A percentile compares a stretch with the other conserved stretches of the same genome.
Evolutionary conservation across 1,284 basidiomycete genomes (phyloP).

Genomic region (Cryptococcus amylolentus): DNA sequence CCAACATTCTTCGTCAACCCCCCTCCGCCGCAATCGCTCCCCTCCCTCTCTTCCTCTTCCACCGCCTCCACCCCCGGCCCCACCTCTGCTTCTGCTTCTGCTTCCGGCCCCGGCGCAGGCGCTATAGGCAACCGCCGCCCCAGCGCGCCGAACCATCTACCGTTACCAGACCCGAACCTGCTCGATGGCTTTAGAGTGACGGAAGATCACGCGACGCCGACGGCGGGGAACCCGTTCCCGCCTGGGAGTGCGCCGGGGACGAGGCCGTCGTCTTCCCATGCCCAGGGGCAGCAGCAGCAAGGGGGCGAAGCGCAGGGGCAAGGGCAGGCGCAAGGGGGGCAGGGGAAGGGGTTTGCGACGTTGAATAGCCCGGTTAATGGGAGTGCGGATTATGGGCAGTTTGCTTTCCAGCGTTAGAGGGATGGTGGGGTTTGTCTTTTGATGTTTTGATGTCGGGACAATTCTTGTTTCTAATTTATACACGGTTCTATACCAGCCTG

Average conservation of each 20-base stretch:
- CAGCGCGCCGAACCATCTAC: conserved; percentile 27
- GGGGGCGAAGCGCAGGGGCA: not conserved
- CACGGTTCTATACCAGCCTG: not conserved
- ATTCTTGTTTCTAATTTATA: not conserved
- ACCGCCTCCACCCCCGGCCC: not conserved
- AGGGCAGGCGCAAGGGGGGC: not conserved
- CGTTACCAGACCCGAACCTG: conserved; percentile 15
- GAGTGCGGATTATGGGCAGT: conserved; percentile 4
- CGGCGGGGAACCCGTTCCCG: conserved; percentile 29
- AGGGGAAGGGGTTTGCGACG: conserved; percentile 7
- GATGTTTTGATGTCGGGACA: too few species aligned
- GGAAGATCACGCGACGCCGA: conserved; percentile 32
- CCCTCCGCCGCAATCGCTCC: not conserved
- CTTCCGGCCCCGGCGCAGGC: not conserved
- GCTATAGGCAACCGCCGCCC: conserved; percentile 13
- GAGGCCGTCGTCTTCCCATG: not conserved
- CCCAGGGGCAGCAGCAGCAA: not conserved
- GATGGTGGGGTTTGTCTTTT: too few species aligned
- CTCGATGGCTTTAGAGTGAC: conserved; percentile 17
- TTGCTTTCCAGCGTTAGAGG: conserved; percentile 10
- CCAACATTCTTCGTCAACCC: not conserved
- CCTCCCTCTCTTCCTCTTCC: not conserved
- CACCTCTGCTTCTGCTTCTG: not conserved
- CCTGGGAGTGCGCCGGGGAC: conserved; percentile 4
- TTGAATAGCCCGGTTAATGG: conserved; percentile 14